Evolutionary conservation across 768 basidiomycete genomes (phyloP).

Genomic region (Podaxis sp.): DNA sequence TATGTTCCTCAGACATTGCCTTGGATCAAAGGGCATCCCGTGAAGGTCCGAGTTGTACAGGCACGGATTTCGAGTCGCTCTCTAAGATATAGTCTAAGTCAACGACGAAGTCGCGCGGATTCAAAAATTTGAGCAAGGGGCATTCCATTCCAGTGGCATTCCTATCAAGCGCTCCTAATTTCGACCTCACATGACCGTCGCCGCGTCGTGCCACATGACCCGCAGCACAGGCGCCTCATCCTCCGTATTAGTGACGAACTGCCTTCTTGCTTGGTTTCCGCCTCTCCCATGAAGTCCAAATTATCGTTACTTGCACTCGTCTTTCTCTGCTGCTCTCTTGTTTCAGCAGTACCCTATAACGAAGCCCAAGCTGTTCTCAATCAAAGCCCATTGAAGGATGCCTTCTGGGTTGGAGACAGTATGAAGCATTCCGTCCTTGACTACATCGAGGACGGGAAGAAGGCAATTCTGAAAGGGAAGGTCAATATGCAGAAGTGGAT

Average conservation of each 20-base stretch:
- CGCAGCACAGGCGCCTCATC: too few relatives aligned
- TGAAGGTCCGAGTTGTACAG: too few relatives aligned
- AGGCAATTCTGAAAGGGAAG: conserved; percentile 43
- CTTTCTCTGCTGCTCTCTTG: conserved; percentile 6
- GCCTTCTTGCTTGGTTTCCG: not conserved
- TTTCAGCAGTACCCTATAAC: conserved; percentile 7
- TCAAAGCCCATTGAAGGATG: not conserved
- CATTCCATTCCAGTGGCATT: too few relatives aligned
- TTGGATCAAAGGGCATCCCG: too few relatives aligned
- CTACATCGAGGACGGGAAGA: conserved; percentile 43
- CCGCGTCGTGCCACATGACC: not conserved
- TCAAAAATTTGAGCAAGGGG: too few relatives aligned
- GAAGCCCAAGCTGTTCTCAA: conserved; percentile 7
- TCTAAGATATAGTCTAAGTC: too few relatives aligned
- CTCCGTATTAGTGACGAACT: not conserved
- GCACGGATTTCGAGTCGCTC: too few relatives aligned
- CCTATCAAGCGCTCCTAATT: too few relatives aligned
- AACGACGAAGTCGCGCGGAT: too few relatives aligned
- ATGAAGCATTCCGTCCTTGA: conserved; percentile 30
- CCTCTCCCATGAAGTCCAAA: conserved; percentile 7
- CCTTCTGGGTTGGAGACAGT: not conserved
- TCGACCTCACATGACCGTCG: too few relatives aligned
- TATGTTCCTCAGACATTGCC: too few relatives aligned
- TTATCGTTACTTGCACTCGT: conserved; percentile 4
- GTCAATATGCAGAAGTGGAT: conserved; percentile 60